Percentiles rank a stretch among this genome's conserved stretches.
phyloP scores from a whole-genome alignment of 129 eudicot species.

The Glebionis coronaria region DNA sequence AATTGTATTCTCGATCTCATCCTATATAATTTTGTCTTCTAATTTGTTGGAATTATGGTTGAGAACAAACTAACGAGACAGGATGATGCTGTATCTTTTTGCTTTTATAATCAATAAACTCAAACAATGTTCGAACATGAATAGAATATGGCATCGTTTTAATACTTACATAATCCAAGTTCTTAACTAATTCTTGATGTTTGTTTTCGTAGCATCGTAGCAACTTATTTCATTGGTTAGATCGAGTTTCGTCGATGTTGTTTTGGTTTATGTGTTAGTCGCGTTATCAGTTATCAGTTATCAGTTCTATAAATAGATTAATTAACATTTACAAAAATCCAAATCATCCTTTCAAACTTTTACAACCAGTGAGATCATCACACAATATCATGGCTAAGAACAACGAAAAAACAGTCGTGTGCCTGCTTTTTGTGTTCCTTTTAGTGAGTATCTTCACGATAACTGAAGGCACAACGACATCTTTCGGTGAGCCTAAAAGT shows the following conservation, averaged over 20 bases:
- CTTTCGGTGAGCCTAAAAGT: constrained; percentile 9
- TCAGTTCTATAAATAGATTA: constrained; percentile 15
- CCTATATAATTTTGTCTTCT: neutral
- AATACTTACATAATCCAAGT: neutral
- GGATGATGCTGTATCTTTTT: neutral
- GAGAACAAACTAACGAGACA: constrained; percentile 19
- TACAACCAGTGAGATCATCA: neutral
- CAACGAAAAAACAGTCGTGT: constrained; percentile 8
- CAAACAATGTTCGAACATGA: constrained; percentile 14
- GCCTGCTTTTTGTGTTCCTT: constrained; percentile 10
- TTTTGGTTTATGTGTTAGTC: constrained; percentile 14
- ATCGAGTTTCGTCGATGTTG: neutral
- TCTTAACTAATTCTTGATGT: too few species aligned
- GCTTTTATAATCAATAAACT: neutral
- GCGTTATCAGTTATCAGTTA: neutral
- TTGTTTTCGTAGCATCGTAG: neutral
- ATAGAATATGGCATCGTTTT: neutral
- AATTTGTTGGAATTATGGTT: neutral
- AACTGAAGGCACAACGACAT: constrained; percentile 8
- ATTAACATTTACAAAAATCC: neutral
- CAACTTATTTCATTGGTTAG: constrained; percentile 10
- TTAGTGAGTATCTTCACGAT: constrained; percentile 6
- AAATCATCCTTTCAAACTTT: constrained; percentile 10
- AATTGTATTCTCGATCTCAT: neutral
- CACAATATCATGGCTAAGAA: constrained; percentile 10